A percentile compares a stretch with the other conserved stretches of the same genome.
Evolutionary conservation across 129 eudicot genomes (phyloP).

Genomic region (Tagetes erecta): DNA sequence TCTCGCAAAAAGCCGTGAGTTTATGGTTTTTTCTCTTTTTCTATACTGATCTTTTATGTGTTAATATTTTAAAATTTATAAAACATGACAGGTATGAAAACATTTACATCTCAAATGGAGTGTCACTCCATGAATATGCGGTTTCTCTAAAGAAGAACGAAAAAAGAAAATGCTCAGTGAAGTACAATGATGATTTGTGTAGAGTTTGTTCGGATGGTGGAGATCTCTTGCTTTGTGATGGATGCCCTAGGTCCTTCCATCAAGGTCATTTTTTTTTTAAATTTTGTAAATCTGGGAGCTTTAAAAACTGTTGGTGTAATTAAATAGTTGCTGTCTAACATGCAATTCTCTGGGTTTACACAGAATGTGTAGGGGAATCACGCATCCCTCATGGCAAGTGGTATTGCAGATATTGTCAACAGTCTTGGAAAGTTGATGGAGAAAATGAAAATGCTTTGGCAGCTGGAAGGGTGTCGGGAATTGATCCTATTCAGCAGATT

Average conservation of each 20-base stretch:
- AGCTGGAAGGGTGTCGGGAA: conserved; percentile 81
- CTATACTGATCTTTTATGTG: not conserved
- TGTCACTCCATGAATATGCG: conserved; percentile 88
- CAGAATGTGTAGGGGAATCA: conserved; percentile 73
- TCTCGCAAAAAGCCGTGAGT: conserved; percentile 91
- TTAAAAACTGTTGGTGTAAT: not conserved
- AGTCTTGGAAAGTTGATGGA: conserved; percentile 51
- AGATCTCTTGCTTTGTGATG: conserved; percentile 89
- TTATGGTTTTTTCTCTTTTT: not conserved
- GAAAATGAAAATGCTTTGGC: conserved; percentile 77
- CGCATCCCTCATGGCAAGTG: conserved; percentile 83
- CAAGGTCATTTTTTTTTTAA: conserved; percentile 44
- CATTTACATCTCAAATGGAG: conserved; percentile 94
- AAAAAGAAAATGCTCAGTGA: conserved; percentile 36
- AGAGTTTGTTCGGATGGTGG: conserved; percentile 94
- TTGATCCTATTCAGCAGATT: conserved; percentile 78
- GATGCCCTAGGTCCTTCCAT: conserved; percentile 97
- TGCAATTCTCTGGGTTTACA: conserved; percentile 17
- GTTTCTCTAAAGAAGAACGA: conserved; percentile 50
- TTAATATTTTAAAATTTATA: not conserved
- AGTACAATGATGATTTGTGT: conserved; percentile 81
- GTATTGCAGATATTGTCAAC: conserved; percentile 78
- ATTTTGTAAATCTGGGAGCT: conserved; percentile 8
- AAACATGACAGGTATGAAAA: conserved; percentile 57
- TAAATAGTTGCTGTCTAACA: not conserved